A percentile compares a stretch with the other conserved stretches of the same genome.
Conservation (phyloP, 495 filamentous ascomycete species). For the Pseudevernia furfuracea region DNA sequence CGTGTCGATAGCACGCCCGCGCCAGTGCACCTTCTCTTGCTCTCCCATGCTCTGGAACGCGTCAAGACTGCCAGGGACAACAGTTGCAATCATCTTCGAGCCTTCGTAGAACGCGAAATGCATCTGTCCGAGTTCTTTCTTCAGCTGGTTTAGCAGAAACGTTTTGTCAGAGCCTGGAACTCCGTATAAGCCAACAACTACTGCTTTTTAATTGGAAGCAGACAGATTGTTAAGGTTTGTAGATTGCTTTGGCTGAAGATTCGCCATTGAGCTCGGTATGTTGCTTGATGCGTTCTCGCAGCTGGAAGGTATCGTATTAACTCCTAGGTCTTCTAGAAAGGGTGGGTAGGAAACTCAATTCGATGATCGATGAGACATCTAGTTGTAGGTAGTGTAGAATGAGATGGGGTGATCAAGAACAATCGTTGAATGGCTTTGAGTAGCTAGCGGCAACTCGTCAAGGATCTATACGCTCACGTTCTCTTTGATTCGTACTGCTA, state of each 20-base stretch:
- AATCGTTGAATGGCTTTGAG: no score
- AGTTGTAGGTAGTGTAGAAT: not conserved
- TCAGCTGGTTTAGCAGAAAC: conserved; percentile 40
- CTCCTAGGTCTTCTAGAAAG: not conserved
- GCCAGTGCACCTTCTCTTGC: conserved; percentile 35
- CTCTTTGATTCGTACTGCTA: not conserved
- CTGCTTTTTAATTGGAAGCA: conserved; percentile 29
- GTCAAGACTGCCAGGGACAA: conserved; percentile 45
- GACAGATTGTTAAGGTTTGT: conserved; percentile 21
- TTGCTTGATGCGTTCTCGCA: conserved; percentile 27
- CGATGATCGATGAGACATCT: conserved; percentile 3
- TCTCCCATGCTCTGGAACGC: conserved; percentile 43
- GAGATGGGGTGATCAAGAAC: no score
- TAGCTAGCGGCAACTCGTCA: no score
- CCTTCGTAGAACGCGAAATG: not conserved
- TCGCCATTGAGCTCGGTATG: conserved; percentile 23
- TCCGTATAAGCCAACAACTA: conserved; percentile 55
- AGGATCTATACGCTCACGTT: no score
- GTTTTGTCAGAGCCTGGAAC: conserved; percentile 56
- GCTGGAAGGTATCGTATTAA: conserved; percentile 17
- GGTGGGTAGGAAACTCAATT: not conserved
- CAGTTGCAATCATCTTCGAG: conserved; percentile 35
- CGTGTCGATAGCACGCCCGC: conserved; percentile 42
- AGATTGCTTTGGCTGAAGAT: conserved; percentile 23
- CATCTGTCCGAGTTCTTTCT: conserved; percentile 11